phyloP scores from a whole-genome alignment of 768 basidiomycete genomes.

The Serendipita sp. region DNA sequence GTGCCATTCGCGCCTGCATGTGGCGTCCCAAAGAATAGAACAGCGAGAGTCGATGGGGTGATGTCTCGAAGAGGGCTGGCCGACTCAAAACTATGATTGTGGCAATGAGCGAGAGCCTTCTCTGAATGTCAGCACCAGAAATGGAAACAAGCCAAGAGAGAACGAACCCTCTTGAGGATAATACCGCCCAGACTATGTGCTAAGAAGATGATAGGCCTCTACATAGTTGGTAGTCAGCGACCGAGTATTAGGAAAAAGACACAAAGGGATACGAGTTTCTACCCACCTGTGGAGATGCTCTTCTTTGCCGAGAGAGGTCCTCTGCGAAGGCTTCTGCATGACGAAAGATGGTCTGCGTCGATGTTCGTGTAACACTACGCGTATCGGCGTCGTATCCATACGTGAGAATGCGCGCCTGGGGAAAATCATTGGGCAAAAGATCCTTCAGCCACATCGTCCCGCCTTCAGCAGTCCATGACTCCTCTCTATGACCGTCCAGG shows the following conservation, averaged over 20 bases:
- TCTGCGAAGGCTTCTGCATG: background rate
- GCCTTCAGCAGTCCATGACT: background rate
- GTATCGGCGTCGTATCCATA: background rate
- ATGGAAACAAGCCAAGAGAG: background rate
- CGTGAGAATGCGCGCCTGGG: background rate
- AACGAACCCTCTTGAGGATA: background rate
- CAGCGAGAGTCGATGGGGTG: background rate
- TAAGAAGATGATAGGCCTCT: background rate
- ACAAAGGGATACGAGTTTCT: background rate
- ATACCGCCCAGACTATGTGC: background rate
- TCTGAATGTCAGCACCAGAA: background rate
- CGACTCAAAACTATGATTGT: background rate
- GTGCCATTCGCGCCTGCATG: background rate
- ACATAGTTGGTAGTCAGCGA: no score
- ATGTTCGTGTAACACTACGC: background rate
- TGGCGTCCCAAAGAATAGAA: background rate
- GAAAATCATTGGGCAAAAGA: background rate
- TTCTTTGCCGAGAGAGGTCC: background rate
- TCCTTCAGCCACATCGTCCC: background rate
- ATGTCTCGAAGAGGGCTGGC: background rate
- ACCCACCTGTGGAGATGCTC: background rate
- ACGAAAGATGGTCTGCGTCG: background rate
- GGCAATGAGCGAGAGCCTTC: background rate
- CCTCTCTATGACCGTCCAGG: background rate
- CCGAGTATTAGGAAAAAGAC: background rate